Percentiles rank a stretch among this genome's conserved stretches.
phyloP scores from a whole-genome alignment of 2,329 filamentous ascomycete species.

The Clonostachys rosea region DNA sequence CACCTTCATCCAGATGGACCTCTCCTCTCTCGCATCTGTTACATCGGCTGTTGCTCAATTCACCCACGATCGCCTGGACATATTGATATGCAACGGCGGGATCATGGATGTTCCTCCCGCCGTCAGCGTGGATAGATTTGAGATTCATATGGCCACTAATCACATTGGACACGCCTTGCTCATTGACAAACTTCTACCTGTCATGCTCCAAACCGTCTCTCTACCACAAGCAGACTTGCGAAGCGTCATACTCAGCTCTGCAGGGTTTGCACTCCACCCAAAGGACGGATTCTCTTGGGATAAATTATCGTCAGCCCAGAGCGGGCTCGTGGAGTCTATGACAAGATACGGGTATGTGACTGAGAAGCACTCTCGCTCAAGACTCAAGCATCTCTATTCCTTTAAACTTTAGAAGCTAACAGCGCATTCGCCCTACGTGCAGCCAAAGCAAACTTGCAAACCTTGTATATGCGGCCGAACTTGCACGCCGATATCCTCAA shows the following conservation, averaged over 20 bases:
- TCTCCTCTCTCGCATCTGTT: conserved; percentile 36
- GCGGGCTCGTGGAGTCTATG: too few species aligned
- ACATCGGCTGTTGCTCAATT: conserved; percentile 14
- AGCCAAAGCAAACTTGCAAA: too few species aligned
- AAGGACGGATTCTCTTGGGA: conserved; percentile 19
- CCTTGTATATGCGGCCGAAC: too few species aligned
- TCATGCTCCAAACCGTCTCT: conserved; percentile 17
- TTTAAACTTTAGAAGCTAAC: too few species aligned
- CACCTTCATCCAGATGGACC: conserved; percentile 23
- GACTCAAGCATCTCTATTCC: too few species aligned
- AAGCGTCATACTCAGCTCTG: conserved; percentile 11
- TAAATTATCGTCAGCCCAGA: not conserved
- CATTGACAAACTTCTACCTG: conserved; percentile 25
- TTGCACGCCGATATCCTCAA: too few species aligned
- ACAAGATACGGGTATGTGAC: too few species aligned
- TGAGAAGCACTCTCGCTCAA: too few species aligned
- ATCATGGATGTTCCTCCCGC: conserved; percentile 28
- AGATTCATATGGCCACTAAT: conserved; percentile 43
- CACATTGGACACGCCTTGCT: conserved; percentile 43
- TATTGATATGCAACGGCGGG: conserved; percentile 41
- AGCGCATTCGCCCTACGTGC: too few species aligned
- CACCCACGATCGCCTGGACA: conserved; percentile 24
- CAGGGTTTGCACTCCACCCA: conserved; percentile 17
- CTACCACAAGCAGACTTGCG: conserved; percentile 15
- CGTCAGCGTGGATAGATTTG: conserved; percentile 38